Evolutionary conservation across 2,329 filamentous ascomycete genomes (phyloP).

Genomic region (Talaromyces sp.): DNA sequence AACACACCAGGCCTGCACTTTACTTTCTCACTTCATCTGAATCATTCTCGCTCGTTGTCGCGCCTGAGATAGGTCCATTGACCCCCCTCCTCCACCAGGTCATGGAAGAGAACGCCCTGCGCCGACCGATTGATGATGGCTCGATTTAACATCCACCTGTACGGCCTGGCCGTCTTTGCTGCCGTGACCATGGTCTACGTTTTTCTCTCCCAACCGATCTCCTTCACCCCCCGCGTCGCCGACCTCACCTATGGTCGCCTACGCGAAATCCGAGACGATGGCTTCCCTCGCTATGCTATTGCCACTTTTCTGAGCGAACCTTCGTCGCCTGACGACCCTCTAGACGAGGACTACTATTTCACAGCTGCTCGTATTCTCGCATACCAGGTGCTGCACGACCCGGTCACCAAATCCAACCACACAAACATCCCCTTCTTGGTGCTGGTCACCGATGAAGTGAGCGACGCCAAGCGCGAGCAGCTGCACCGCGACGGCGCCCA

Average conservation of each 20-base stretch:
- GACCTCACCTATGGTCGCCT: background rate
- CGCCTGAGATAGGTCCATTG: background rate
- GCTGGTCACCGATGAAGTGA: slow-evolving; percentile 28
- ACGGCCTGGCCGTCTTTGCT: background rate
- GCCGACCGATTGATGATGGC: background rate
- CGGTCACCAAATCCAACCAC: slow-evolving; percentile 27
- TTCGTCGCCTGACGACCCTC: slow-evolving; percentile 12
- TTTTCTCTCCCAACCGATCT: background rate
- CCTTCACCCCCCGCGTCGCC: background rate
- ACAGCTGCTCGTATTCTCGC: slow-evolving; percentile 33
- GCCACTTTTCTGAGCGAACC: slow-evolving; percentile 36
- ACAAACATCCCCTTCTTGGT: slow-evolving; percentile 33
- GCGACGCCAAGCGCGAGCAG: slow-evolving; percentile 25
- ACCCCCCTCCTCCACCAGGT: background rate
- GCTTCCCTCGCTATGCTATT: slow-evolving; percentile 1
- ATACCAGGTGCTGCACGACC: slow-evolving; percentile 39
- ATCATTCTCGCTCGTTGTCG: background rate
- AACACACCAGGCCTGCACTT: background rate
- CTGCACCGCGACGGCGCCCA: slow-evolving; percentile 36
- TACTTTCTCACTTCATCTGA: background rate
- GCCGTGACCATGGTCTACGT: background rate
- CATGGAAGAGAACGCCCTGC: background rate
- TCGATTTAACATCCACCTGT: background rate
- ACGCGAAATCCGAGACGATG: background rate
- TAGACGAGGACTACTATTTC: slow-evolving; percentile 36